Evolutionary conservation across 225 moss, liverwort and hornwort species (phyloP).

Genomic region (Thuidium tamariscinum): DNA sequence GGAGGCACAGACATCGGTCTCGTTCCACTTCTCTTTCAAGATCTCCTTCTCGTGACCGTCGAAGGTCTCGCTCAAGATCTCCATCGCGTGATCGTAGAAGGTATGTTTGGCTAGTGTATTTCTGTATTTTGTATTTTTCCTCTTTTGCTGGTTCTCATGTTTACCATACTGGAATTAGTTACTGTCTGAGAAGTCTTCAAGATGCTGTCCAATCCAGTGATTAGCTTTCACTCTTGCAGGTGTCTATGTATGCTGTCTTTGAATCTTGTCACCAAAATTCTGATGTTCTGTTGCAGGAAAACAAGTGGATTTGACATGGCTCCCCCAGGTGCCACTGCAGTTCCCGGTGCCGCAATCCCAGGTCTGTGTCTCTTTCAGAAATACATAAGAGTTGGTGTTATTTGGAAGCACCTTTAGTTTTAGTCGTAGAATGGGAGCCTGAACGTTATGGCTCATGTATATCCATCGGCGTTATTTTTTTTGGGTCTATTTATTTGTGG

Average conservation of each 20-base stretch:
- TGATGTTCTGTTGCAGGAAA: slow-evolving; percentile 35
- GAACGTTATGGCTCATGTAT: neutral
- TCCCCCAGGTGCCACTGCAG: slow-evolving; percentile 77
- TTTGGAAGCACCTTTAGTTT: neutral
- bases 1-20: slow-evolving; percentile 84
- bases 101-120: slow-evolving; percentile 3
- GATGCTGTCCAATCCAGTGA: neutral
- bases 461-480: neutral
- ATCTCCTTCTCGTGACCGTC: slow-evolving; percentile 37
- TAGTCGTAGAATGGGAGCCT: neutral
- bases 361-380: slow-evolving; percentile 32
- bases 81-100: slow-evolving; percentile 80
- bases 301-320: slow-evolving; percentile 63
- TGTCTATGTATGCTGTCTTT: neutral
- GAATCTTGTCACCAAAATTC: neutral
- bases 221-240: neutral
- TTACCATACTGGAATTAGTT: neutral
- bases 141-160: neutral
- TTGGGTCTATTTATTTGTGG: neutral
- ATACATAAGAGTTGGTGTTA: neutral
- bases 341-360: slow-evolving; percentile 73
- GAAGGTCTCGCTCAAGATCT: slow-evolving; percentile 75
- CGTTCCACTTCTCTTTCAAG: slow-evolving; percentile 45
- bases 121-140: neutral
- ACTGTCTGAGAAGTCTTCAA: neutral